phyloP scores from a whole-genome alignment of 352 stramenopile species.

The Thalassiosira ordinaria region DNA sequence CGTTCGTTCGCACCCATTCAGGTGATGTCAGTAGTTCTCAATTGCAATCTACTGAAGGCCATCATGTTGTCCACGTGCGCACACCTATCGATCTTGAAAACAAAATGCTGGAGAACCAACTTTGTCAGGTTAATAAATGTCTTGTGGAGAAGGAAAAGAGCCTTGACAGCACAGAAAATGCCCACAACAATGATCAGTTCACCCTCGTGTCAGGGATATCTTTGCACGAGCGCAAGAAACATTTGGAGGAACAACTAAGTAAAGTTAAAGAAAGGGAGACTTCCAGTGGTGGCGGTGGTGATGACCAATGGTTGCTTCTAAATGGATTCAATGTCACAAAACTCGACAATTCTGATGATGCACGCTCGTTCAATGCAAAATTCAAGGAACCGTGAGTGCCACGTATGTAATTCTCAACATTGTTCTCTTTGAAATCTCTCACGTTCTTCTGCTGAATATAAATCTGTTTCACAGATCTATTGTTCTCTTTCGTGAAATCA shows the following conservation, averaged over 20 bases:
- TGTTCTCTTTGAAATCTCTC: too few species aligned
- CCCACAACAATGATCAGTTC: conserved; percentile 13
- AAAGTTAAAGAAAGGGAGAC: conserved; percentile 25
- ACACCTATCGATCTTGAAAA: conserved; percentile 54
- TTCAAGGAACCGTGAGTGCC: conserved; percentile 87
- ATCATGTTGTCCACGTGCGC: conserved; percentile 80
- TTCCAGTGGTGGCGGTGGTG: conserved; percentile 25
- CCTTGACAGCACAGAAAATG: neutral
- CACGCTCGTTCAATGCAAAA: conserved; percentile 81
- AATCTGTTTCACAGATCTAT: conserved; percentile 22
- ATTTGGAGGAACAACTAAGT: conserved; percentile 41
- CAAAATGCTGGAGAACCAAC: conserved; percentile 52
- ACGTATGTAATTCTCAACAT: neutral
- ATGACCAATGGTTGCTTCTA: conserved; percentile 86
- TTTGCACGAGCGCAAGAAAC: conserved; percentile 29
- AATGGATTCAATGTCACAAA: conserved; percentile 88
- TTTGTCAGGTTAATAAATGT: conserved; percentile 49
- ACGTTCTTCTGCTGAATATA: neutral
- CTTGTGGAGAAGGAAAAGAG: conserved; percentile 40
- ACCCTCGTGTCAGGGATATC: conserved; percentile 33
- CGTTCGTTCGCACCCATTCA: conserved; percentile 65
- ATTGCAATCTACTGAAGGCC: conserved; percentile 38
- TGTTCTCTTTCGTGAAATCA: conserved; percentile 54
- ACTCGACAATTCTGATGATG: conserved; percentile 78
- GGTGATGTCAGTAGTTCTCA: neutral